phyloP scores from a whole-genome alignment of 345 rosid species.

The Gossypioides kirkii region DNA sequence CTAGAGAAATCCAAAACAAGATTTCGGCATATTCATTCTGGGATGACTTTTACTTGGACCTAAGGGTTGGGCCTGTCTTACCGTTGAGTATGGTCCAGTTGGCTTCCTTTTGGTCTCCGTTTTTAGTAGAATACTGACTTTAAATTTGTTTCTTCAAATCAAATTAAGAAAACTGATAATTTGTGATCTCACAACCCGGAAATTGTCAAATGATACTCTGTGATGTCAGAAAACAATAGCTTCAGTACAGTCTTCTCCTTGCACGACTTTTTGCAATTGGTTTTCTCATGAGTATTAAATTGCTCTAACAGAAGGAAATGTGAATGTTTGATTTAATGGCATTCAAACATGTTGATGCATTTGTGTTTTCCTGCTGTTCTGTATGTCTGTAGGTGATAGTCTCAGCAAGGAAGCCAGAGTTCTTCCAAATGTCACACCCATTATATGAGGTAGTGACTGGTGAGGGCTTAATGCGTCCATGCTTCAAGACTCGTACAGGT shows the following conservation, averaged over 20 bases:
- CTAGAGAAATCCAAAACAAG: neutral
- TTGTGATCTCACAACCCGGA: too few relatives aligned
- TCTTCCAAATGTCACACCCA: conserved; percentile 97
- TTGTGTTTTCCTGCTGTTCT: conserved; percentile 9
- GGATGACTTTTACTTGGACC: neutral
- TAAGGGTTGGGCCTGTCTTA: too few relatives aligned
- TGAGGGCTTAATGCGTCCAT: conserved; percentile 94
- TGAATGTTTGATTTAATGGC: neutral
- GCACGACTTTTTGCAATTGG: neutral
- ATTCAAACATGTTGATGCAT: neutral
- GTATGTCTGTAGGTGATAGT: conserved; percentile 63
- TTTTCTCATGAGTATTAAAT: neutral
- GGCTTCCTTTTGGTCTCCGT: too few relatives aligned
- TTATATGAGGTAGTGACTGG: conserved; percentile 91
- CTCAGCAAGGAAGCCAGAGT: conserved; percentile 96
- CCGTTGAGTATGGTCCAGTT: too few relatives aligned
- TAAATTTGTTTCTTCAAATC: neutral
- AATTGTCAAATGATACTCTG: neutral
- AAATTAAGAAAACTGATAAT: neutral
- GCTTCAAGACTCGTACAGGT: conserved; percentile 90
- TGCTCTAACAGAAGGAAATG: neutral
- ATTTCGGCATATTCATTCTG: neutral
- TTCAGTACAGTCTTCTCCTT: neutral
- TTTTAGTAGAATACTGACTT: neutral
- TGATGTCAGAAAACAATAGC: neutral